Evolutionary conservation across 139 green algal genomes (phyloP).

Genomic region (Picochlorum sp.): DNA sequence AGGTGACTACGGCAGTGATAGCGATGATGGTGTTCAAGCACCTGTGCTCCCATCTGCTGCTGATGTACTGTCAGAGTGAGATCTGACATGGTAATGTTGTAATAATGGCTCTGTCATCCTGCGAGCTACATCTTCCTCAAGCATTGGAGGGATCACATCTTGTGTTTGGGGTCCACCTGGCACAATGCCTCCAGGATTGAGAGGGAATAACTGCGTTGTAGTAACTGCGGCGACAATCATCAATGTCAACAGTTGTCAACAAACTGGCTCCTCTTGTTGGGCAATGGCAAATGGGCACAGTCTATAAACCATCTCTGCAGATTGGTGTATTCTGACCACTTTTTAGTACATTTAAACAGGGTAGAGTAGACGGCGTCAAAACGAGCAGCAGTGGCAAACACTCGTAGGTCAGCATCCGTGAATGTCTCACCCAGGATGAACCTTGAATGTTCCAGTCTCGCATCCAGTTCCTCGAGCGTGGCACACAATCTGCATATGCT

Average conservation of each 20-base stretch:
- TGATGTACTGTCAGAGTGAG: not conserved
- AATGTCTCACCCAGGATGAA: constrained; percentile 75
- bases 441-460: constrained; percentile 34
- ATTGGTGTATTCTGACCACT: constrained; percentile 67
- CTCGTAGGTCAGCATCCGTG: constrained; percentile 74
- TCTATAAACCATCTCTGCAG: constrained; percentile 66
- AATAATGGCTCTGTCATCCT: not conserved
- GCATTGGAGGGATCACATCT: not conserved
- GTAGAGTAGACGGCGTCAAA: constrained; percentile 72
- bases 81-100: not conserved
- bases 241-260: constrained; percentile 68
- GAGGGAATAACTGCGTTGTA: constrained; percentile 75
- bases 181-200: constrained; percentile 87
- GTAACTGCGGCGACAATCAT: constrained; percentile 64
- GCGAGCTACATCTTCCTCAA: not conserved
- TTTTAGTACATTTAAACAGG: constrained; percentile 80
- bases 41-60: constrained; percentile 4
- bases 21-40: not conserved
- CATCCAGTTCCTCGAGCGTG: constrained; percentile 58
- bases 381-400: constrained; percentile 65
- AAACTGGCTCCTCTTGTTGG: not conserved
- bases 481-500: constrained; percentile 20
- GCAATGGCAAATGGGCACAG: constrained; percentile 51
- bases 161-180: constrained; percentile 44
- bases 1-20: not conserved